phyloP scores from a whole-genome alignment of 106 monocot species.

The Gastrodia elata region DNA sequence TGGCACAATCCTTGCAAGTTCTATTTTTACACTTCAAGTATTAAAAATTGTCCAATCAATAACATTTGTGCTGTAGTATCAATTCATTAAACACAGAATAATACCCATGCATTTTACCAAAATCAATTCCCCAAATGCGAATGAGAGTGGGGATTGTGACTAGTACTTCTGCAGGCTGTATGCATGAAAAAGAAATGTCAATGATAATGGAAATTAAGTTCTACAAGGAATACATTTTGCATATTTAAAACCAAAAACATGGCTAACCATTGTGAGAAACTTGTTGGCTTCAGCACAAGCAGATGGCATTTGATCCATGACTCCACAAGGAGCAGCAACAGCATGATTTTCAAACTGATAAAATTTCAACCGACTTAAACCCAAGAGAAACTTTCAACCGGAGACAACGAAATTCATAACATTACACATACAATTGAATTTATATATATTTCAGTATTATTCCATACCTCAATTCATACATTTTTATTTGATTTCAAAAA shows the following conservation, averaged over 20 bases:
- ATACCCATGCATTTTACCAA: slow-evolving; percentile 94
- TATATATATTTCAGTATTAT: no score
- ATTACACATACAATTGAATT: background rate
- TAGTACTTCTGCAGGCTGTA: slow-evolving; percentile 90
- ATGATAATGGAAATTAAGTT: background rate
- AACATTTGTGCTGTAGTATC: background rate
- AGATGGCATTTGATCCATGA: slow-evolving; percentile 99
- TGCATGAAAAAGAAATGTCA: no score
- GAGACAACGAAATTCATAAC: background rate
- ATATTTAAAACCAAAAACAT: slow-evolving; percentile 32
- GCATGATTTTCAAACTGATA: slow-evolving; percentile 83
- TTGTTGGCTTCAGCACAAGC: slow-evolving; percentile 98
- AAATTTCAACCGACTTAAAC: slow-evolving; percentile 5
- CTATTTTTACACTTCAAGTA: background rate
- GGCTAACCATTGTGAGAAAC: slow-evolving; percentile 97
- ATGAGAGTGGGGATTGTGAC: slow-evolving; percentile 81
- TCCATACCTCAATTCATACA: no score
- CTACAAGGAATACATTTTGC: background rate
- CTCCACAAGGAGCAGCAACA: slow-evolving; percentile 97
- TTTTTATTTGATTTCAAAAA: no score
- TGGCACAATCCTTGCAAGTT: background rate
- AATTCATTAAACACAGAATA: background rate
- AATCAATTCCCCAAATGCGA: slow-evolving; percentile 98
- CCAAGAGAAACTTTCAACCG: slow-evolving; percentile 3
- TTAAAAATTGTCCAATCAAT: background rate